Evolutionary conservation across 2,329 filamentous ascomycete genomes (phyloP), one percentile per base, ranked within the genome.

Genomic region (Trichoderma aggressivum): DNA sequence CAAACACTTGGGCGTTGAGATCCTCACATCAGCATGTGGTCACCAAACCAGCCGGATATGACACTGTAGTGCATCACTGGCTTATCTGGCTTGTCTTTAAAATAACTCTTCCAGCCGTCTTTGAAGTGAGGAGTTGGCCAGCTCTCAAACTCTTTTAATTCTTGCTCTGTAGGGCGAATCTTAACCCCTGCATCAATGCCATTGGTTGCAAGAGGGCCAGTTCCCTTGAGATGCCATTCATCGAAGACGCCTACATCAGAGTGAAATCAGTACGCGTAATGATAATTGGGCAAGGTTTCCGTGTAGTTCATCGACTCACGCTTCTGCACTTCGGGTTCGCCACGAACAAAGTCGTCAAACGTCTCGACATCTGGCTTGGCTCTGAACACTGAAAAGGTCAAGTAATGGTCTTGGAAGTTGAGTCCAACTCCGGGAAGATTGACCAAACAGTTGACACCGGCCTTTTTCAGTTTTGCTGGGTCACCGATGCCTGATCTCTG

Each of bases 401-500:
- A 0, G 32, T 72, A 71, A 32, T 72, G 71, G 88, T 80, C 77
- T 30, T 77, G 86, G 0, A 86, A 86, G 50, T 82, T 78, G 58
- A 81, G 75, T 3, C 87, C 87, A 73, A 88, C 87, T 0, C 85
- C 84, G 3, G 72, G 39, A 3, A 89, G 79, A 72, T 87, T 82
- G 14, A 84, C 80, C 3, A 88, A 77, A 2, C 85, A 77, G 3
- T 84, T 80, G 10, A 90, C 84, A 2, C 85, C 85, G 1, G 79
- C 81, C 16, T 74, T 73, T 34, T 78, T 72, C 16, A 84, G 77
- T 12, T 89, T 78, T 3, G 83, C 80, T 2, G 81, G 79, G 63
- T 82, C 81, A 24, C 86, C 87, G 10, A 91, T 75, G 10, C 89
- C 88, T 3, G 88, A 90, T 26, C 88, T 81, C 76, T 90, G 87